These are phyloP conservation scores for Aquilaria agallochum DNA, from an alignment of 441 rosid species.

Conservation along the genomic window DNA sequence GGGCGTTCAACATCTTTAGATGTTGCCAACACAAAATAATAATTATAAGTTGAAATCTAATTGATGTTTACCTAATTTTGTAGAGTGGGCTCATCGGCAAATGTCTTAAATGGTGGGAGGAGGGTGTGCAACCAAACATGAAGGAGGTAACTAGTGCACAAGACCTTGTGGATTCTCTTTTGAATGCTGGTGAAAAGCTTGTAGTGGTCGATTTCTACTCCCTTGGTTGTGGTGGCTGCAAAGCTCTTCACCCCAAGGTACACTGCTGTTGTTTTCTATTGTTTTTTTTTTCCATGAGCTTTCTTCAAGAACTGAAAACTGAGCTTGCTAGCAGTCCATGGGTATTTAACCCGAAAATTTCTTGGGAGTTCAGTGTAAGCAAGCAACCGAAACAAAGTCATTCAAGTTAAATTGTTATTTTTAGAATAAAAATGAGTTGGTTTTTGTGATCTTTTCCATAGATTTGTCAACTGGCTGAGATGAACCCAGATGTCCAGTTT, in stretches of 20 bases:
- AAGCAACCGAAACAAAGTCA: background rate
- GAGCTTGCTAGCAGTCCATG: background rate
- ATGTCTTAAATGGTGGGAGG: conserved; percentile 79
- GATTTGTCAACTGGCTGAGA: conserved; percentile 74
- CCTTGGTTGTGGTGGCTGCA: conserved; percentile 87
- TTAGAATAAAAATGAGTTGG: background rate
- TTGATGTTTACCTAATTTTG: no score
- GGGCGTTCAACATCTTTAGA: no score
- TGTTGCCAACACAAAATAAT: no score
- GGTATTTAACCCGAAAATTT: background rate
- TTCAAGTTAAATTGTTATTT: background rate
- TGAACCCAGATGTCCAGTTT: conserved; percentile 49
- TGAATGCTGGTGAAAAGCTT: conserved; percentile 54
- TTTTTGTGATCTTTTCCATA: conserved; percentile 17
- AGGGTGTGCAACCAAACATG: conserved; percentile 53
- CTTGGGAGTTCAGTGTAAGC: background rate
- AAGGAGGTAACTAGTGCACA: conserved; percentile 52
- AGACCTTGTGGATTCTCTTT: conserved; percentile 51
- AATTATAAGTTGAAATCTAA: no score
- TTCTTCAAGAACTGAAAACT: background rate
- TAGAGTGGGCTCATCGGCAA: conserved; percentile 3
- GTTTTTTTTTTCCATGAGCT: no score
- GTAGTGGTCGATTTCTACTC: conserved; percentile 69
- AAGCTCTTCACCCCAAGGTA: conserved; percentile 77
- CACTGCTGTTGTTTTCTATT: background rate